Base-by-base conservation (phyloP, 1,139 yeast species). In the Sugiyamaella grinbergsii region DNA sequence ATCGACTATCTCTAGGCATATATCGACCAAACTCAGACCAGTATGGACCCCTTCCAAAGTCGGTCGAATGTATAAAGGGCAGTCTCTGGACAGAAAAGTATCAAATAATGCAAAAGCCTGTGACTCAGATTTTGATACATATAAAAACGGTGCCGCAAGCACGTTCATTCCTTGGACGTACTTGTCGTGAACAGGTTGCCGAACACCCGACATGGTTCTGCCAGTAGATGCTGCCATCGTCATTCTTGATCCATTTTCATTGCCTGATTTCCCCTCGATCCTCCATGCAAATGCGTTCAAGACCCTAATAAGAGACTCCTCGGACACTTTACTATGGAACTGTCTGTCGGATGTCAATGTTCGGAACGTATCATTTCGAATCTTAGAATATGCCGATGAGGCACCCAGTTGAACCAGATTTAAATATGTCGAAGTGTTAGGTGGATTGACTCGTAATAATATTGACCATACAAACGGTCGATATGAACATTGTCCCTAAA, bases 81-180 rank as follows among this genome's bases (percentile, higher is more conserved):
- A 83, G 58, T 81, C 83, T 36, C 73, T 69, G 1, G 78, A 74
- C 16, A 85, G 64, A 45, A 87, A 70, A 37, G 76, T 73, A 54
- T 82, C 82, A 55, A 88, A 80, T 28, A 91, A 60, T 8, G 86
- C 80, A 65, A 81, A 90, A 1, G 96, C 95, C 69, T 89, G 90
- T 0, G 96, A 91, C 64, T 90, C 98, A 38, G 90, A 80, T 49
- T 84, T 82, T 59, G 86, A 79, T 1, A 85, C 77, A 65, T 81
- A 90, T 18, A 90, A 78, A 52, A 90, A 80, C 0, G 97, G 97
- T 0, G 96, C 97, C 32, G 86, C 78, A 31, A 90, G 67, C 1
- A 90, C 93, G 64, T 91, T 91, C 83, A 91, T 81, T 1, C 97
- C 97, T 64, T 90, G 97, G 10, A 90, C 96, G 64, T 90, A 90